Base-by-base conservation (phyloP, 139 green algal species). In the Pseudopediastrum boryanum region DNA sequence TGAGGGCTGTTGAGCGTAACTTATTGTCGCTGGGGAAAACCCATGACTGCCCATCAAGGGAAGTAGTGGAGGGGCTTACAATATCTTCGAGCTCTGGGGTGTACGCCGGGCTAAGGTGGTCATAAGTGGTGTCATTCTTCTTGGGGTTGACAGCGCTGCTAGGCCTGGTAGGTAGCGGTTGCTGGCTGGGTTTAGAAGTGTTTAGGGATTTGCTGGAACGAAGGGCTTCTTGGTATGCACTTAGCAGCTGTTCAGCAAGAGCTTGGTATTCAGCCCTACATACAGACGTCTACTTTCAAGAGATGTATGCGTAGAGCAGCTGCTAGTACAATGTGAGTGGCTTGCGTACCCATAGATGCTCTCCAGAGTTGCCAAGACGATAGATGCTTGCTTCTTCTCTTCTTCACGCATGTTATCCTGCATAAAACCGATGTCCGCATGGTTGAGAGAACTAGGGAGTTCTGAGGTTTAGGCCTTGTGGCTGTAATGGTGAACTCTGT, bases 291-390 rank as follows among this genome's bases (percentile, higher is more conserved):
- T 27, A 63, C 12, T 1, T 33, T n/a, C 54, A 63, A 25, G 4
- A 63, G 12, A 21, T 64, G 54, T 29, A 39, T 35, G 54, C 54
- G 33, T 23, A 43, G 31, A 61, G 4, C 50, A 44, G 4, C 8
- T 58, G 52, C 23, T 16, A 2, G 36, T 61, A 36, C 21, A 41
- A n/a, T 13, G 29, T 52, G 27, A 42, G n/a, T 50, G 23, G 16
- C 31, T 61, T 21, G 2, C 48, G 51, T 50, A 87, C 83, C 78
- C 83, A 46, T 85, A 85, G 25, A 87, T 85, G 19, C 31, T 63
- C 46, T 87, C 83, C 51, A 87, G 31, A 6, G 74, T 76, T 48
- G 73, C 73, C 66, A 87, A 69, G 16, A 87, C 78, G 0, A 62
- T 38, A 9, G 73, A 64, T 13, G 54, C 39, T 13, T 73, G 38